Base-by-base conservation (phyloP, 2,329 filamentous ascomycete species). In the Trichophyton simii region DNA sequence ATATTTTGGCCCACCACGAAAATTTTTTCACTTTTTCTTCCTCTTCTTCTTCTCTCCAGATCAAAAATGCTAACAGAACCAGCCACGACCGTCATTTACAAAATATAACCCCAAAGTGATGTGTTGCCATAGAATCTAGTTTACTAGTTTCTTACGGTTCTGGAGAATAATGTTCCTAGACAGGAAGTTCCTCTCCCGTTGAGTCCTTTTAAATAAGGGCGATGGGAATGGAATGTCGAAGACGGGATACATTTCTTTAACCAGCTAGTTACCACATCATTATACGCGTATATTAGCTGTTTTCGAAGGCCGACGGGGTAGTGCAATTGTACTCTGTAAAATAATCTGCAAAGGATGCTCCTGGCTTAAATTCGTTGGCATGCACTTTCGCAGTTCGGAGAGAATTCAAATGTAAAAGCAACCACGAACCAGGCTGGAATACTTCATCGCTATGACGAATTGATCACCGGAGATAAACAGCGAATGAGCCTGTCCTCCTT, bases 181-280 rank as follows among this genome's bases (percentile, higher is more conserved):
- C 86, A 87, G 85, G 84, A 87, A 87, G 83, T 86, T 83, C 80
- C 77, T 76, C 78, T 79, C 79, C 80, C 83, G 83, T 81, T 82
- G 83, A 76, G 83, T 86, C 82, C 77, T 84, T 83, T 87, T 84
- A 65, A 81, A 71, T 86, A 84, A 85, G 80, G 83, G 83, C 84
- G 82, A 86, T 84, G 83, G 79, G 82, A 76, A 77, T 76, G 76
- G 79, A 82, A 86, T 87, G 85, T 86, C 84, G 83, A 86, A 82
- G 81, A 86, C 79, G 82, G 84, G 84, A 84, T 76, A 80, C 75
- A 74, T 72, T 64, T 31, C 28, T 31, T 31, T 31, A 31, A 31
- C 28, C 28, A 31, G 6, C 6, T 31, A 31, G 28, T 31, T 31
- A 31, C 28, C 6, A 31, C 28, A 7, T 31, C 28, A 7, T 31